Conservation (phyloP, 2,329 filamentous ascomycete species). For the Ophiostoma angusticollis region DNA sequence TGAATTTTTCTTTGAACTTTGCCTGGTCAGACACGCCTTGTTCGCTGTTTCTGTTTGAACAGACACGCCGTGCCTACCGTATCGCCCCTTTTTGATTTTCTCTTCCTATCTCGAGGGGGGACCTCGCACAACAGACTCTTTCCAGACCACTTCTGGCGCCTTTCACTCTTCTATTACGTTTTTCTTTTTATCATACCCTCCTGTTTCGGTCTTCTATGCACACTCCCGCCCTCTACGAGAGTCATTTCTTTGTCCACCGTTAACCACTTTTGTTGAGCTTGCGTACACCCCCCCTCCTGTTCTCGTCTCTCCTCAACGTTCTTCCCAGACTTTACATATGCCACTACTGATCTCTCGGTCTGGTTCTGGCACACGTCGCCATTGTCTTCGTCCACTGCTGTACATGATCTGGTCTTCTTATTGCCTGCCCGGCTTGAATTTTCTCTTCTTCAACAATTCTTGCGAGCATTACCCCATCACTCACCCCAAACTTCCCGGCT, state of each 20-base stretch:
- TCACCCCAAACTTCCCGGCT: slow-evolving; percentile 16
- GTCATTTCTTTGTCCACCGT: no score
- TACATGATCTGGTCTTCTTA: slow-evolving; percentile 16
- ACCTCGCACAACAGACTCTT: neutral
- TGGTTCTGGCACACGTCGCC: no score
- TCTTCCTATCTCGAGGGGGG: neutral
- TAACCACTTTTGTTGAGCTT: neutral
- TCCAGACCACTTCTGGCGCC: neutral
- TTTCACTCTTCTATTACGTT: neutral
- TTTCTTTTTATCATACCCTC: slow-evolving; percentile 6
- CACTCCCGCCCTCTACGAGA: slow-evolving; percentile 4
- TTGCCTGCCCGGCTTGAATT: no score
- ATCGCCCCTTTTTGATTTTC: neutral
- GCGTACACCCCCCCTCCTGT: slow-evolving; percentile 10
- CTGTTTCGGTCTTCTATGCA: slow-evolving; percentile 7
- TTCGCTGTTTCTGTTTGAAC: neutral
- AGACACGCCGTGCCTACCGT: no score
- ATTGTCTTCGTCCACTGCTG: slow-evolving; percentile 10
- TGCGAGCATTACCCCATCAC: slow-evolving; percentile 22
- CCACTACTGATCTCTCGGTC: no score
- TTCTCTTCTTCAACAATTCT: no score
- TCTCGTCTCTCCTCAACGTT: slow-evolving; percentile 14
- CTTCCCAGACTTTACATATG: neutral
- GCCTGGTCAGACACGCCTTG: neutral
- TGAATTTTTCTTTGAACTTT: neutral